Conservation (phyloP, 2,329 filamentous ascomycete genomes). For the Intubia oerlemansii region DNA sequence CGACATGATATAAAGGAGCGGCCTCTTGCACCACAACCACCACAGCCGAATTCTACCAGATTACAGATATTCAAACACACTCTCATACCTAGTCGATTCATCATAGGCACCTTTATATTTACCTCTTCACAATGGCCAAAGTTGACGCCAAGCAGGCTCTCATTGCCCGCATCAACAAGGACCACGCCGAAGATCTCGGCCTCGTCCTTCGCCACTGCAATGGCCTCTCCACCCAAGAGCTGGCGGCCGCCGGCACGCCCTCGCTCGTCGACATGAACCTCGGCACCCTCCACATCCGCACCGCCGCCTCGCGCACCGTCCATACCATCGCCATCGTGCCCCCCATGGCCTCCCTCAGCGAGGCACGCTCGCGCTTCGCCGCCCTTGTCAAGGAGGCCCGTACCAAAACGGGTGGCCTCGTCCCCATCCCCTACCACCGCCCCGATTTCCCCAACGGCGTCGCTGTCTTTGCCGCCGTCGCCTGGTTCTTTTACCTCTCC, state of each 20-base stretch:
- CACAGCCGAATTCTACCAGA: too few species aligned
- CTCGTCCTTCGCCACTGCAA: constrained; percentile 60
- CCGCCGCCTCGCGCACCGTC: constrained; percentile 22
- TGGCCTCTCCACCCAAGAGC: constrained; percentile 22
- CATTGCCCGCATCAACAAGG: constrained; percentile 69
- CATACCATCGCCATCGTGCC: constrained; percentile 43
- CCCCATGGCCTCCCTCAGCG: constrained; percentile 42
- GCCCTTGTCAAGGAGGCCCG: constrained; percentile 43
- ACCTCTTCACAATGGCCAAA: constrained; percentile 2
- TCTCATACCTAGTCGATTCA: too few species aligned
- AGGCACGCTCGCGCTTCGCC: constrained; percentile 49
- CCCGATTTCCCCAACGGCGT: constrained; percentile 16
- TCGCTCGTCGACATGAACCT: constrained; percentile 45
- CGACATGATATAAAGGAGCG: too few species aligned
- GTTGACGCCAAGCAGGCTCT: constrained; percentile 16
- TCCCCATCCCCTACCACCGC: not conserved
- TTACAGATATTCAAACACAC: too few species aligned
- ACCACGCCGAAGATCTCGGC: constrained; percentile 54
- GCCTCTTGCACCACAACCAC: too few species aligned
- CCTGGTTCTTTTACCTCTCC: constrained; percentile 31
- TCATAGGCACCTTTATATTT: too few species aligned
- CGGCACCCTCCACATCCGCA: constrained; percentile 36
- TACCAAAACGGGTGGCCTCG: too few species aligned
- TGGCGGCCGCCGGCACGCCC: constrained; percentile 16
- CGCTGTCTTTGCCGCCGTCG: constrained; percentile 28